These are phyloP conservation scores for Dalbergia cochinchinensis DNA, from an alignment of 306 rosid species.

Conservation along the genomic window DNA sequence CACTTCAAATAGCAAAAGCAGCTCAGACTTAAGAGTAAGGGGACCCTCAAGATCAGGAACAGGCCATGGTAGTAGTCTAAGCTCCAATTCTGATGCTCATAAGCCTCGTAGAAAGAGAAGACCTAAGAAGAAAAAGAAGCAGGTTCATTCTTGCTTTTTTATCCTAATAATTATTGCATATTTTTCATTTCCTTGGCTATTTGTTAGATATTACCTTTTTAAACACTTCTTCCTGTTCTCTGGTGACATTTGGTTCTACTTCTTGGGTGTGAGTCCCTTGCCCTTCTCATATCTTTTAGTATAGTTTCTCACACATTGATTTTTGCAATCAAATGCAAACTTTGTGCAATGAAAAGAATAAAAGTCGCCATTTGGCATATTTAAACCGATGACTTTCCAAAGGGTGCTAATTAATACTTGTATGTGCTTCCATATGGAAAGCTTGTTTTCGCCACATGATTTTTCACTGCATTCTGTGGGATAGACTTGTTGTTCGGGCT, in stretches of 20 bases:
- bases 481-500: no score
- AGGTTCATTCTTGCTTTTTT: conserved; percentile 54
- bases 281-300: no score
- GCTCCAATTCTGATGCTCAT: conserved; percentile 98
- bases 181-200: background rate
- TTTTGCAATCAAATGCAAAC: background rate
- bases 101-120: conserved; percentile 96
- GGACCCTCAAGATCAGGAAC: conserved; percentile 81
- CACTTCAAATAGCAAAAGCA: conserved; percentile 76
- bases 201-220: background rate
- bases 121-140: conserved; percentile 88
- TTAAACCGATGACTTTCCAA: no score
- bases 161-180: conserved; percentile 1
- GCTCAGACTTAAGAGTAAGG: conserved; percentile 66
- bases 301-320: no score
- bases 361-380: background rate
- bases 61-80: conserved; percentile 82
- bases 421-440: no score
- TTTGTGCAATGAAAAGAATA: background rate
- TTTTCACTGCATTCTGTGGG: no score
- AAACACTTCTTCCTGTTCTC: background rate
- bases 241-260: background rate
- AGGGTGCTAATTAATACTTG: no score
- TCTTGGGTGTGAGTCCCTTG: background rate
- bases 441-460: no score